Evolutionary conservation across 2,329 filamentous ascomycete species (phyloP).

Genomic region (Ascochyta rabiei): DNA sequence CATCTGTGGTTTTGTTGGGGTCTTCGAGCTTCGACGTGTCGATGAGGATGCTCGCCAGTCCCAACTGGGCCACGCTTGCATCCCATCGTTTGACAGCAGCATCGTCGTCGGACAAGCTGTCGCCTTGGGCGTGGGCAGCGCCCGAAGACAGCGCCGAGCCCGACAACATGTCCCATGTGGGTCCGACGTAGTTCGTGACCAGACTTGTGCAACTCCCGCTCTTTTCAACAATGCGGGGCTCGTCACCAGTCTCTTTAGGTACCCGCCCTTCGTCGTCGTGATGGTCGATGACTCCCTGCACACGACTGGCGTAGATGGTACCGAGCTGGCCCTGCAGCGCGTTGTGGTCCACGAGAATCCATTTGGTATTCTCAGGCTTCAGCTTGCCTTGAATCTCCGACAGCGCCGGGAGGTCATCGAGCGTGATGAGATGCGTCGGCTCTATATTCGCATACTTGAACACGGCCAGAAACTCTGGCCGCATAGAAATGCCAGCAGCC

Average conservation of each 20-base stretch:
- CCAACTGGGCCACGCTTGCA: constrained; percentile 68
- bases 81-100: constrained; percentile 54
- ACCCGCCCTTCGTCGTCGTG: constrained; percentile 73
- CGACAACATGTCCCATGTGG: constrained; percentile 62
- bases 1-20: constrained; percentile 66
- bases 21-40: constrained; percentile 71
- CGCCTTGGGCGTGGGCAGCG: constrained; percentile 49
- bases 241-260: constrained; percentile 51
- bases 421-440: constrained; percentile 68
- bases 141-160: constrained; percentile 49
- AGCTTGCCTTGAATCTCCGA: constrained; percentile 57
- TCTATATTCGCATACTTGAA: constrained; percentile 66
- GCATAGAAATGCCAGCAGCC: constrained; percentile 69
- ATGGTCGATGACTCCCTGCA: constrained; percentile 76
- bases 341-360: constrained; percentile 84
- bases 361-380: constrained; percentile 63
- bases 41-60: constrained; percentile 72
- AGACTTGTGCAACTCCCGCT: constrained; percentile 77
- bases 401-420: constrained; percentile 62
- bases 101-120: constrained; percentile 39
- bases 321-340: constrained; percentile 68
- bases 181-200: constrained; percentile 64
- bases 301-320: constrained; percentile 56
- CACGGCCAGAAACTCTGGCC: constrained; percentile 73
- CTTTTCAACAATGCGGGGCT: constrained; percentile 67